phyloP scores from a whole-genome alignment of 352 stramenopile species.

The Phytophthora idaei region DNA sequence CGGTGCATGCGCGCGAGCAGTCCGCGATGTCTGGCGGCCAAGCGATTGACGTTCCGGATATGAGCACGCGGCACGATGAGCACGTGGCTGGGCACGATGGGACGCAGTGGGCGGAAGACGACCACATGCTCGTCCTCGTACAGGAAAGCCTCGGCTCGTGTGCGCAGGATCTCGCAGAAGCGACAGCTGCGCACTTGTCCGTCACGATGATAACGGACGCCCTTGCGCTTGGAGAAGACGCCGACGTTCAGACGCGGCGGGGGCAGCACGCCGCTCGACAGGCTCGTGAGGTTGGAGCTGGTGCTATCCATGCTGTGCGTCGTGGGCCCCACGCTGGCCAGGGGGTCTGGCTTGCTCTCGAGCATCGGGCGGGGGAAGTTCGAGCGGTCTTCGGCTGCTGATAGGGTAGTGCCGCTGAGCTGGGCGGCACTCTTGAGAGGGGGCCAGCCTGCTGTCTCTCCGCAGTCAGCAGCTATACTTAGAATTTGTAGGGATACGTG shows the following conservation, averaged over 20 bases:
- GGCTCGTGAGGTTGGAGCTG: conserved; percentile 19
- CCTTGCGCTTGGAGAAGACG: conserved; percentile 70
- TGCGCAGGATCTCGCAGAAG: conserved; percentile 82
- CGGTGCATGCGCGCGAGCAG: conserved; percentile 69
- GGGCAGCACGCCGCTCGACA: conserved; percentile 26
- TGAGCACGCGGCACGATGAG: conserved; percentile 82
- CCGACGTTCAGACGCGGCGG: conserved; percentile 41
- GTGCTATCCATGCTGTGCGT: conserved; percentile 18
- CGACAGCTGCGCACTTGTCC: conserved; percentile 67
- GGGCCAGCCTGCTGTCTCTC: conserved; percentile 29
- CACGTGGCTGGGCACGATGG: conserved; percentile 72
- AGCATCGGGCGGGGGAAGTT: conserved; percentile 11
- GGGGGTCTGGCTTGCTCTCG: conserved; percentile 16
- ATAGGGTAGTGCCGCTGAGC: conserved; percentile 30
- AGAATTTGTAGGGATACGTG: conserved; percentile 20
- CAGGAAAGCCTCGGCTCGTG: conserved; percentile 63
- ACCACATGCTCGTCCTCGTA: conserved; percentile 81
- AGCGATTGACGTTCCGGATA: conserved; percentile 80
- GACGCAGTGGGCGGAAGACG: conserved; percentile 79
- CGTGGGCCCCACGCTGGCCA: conserved; percentile 8
- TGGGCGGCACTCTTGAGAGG: conserved; percentile 34
- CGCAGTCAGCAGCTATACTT: conserved; percentile 11
- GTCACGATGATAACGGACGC: conserved; percentile 69
- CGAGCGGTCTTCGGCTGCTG: conserved; percentile 1
- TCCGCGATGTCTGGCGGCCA: conserved; percentile 51